Conservation (phyloP, 352 stramenopile genomes). For the Phytophthora pistaciae region DNA sequence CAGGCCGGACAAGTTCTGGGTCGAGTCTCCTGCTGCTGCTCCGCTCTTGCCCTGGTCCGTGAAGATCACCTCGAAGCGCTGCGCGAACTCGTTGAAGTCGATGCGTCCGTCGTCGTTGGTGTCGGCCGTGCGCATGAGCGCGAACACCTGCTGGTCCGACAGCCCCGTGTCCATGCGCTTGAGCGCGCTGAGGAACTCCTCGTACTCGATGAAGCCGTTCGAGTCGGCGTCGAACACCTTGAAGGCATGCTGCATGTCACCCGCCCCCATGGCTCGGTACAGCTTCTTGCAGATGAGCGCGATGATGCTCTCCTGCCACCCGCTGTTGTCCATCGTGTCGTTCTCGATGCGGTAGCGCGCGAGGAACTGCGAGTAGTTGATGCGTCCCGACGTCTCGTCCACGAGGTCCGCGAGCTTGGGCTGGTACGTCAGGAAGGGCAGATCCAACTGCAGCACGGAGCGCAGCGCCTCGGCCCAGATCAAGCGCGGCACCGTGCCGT, state of each 20-base stretch:
- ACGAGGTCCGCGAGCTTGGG: constrained; percentile 89
- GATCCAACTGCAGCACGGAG: constrained; percentile 91
- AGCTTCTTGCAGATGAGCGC: constrained; percentile 93
- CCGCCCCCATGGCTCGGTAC: constrained; percentile 92
- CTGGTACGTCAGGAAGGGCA: constrained; percentile 93
- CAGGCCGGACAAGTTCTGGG: constrained; percentile 19
- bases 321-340: constrained; percentile 80
- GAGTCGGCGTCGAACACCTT: constrained; percentile 92
- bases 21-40: constrained; percentile 3
- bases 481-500: constrained; percentile 83
- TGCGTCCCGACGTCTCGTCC: constrained; percentile 69
- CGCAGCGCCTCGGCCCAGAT: constrained; percentile 93
- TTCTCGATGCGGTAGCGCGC: constrained; percentile 94
- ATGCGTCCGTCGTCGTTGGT: constrained; percentile 94
- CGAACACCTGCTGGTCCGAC: constrained; percentile 92
- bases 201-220: constrained; percentile 93
- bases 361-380: constrained; percentile 96
- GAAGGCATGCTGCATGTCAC: constrained; percentile 91
- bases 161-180: constrained; percentile 94
- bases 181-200: constrained; percentile 92
- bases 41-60: constrained; percentile 65
- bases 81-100: constrained; percentile 92
- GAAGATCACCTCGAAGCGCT: constrained; percentile 94
- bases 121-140: constrained; percentile 94
- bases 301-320: constrained; percentile 94